Conservation (phyloP, 345 rosid genomes). For the Eucalyptus pauciflora region DNA sequence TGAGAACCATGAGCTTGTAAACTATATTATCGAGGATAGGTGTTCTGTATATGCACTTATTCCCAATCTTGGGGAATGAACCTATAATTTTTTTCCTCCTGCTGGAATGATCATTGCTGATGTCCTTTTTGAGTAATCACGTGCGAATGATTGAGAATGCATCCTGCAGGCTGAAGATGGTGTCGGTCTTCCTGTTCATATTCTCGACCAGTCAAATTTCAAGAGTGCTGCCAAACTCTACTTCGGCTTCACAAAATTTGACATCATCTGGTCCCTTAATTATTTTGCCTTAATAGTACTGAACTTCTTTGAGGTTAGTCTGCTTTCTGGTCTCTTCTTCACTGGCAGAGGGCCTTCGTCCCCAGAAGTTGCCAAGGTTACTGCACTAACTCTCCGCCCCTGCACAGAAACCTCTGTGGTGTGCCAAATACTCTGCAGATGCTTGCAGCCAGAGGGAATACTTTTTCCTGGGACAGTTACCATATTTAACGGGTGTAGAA, state of each 20-base stretch:
- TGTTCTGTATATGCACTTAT: too few relatives aligned
- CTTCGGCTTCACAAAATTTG: conserved; percentile 47
- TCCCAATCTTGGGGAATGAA: too few relatives aligned
- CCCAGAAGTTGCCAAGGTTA: background rate
- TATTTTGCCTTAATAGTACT: conserved; percentile 63
- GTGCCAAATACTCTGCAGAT: conserved; percentile 24
- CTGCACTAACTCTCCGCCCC: background rate
- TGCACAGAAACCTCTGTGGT: conserved; percentile 90
- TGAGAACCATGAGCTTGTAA: background rate
- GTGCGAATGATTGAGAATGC: background rate
- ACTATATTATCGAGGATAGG: background rate
- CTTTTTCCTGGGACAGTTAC: conserved; percentile 83
- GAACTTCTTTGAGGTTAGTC: conserved; percentile 85
- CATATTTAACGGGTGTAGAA: conserved; percentile 60
- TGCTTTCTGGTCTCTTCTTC: background rate
- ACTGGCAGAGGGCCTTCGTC: background rate
- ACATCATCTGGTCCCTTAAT: conserved; percentile 77
- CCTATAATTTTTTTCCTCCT: background rate
- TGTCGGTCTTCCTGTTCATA: conserved; percentile 76
- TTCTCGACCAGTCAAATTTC: conserved; percentile 70
- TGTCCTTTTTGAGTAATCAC: background rate
- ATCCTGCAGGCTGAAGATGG: conserved; percentile 85
- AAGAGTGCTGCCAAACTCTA: conserved; percentile 55
- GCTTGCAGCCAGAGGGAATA: conserved; percentile 69
- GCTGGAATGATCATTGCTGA: background rate